These are phyloP conservation scores for Parafenestella ontariensis DNA, from an alignment of 2,329 filamentous ascomycete genomes.

Conservation along the genomic window DNA sequence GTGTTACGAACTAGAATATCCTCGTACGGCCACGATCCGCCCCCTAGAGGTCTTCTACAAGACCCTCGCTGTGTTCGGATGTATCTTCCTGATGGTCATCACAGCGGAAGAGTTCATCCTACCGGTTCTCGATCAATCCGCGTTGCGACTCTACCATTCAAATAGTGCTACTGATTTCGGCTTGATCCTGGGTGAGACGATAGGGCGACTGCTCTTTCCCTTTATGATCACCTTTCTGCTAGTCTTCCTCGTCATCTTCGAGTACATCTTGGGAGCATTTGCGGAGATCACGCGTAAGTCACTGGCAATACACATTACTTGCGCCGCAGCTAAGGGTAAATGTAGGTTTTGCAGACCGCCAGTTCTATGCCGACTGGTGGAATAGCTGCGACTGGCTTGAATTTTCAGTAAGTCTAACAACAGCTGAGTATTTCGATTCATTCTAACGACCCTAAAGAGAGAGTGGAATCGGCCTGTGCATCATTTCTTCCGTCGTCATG, in stretches of 20 bases:
- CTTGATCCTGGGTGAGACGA: conserved; percentile 86
- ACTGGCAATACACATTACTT: background rate
- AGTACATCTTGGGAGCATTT: conserved; percentile 93
- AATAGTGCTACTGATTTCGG: conserved; percentile 68
- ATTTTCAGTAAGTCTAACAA: conserved; percentile 73
- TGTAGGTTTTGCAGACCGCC: conserved; percentile 80
- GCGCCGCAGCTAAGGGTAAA: conserved; percentile 13
- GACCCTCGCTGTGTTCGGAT: conserved; percentile 88
- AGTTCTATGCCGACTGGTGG: conserved; percentile 85
- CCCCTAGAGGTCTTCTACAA: conserved; percentile 87
- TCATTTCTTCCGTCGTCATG: conserved; percentile 91
- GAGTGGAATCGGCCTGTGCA: conserved; percentile 64
- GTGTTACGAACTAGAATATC: conserved; percentile 98
- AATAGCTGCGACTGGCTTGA: conserved; percentile 88
- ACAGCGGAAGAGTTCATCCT: conserved; percentile 95
- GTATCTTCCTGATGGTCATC: conserved; percentile 92
- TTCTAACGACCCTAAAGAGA: no score
- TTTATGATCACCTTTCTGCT: conserved; percentile 97
- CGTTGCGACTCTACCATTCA: conserved; percentile 58
- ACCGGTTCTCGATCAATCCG: conserved; percentile 81
- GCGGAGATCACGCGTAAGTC: conserved; percentile 79
- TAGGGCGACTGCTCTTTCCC: conserved; percentile 90
- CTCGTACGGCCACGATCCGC: conserved; percentile 75
- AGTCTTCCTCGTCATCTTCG: conserved; percentile 97
- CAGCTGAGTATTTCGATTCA: no score